Base-by-base conservation (phyloP, 2,329 filamentous ascomycete species). In the Alternaria gansuensis region DNA sequence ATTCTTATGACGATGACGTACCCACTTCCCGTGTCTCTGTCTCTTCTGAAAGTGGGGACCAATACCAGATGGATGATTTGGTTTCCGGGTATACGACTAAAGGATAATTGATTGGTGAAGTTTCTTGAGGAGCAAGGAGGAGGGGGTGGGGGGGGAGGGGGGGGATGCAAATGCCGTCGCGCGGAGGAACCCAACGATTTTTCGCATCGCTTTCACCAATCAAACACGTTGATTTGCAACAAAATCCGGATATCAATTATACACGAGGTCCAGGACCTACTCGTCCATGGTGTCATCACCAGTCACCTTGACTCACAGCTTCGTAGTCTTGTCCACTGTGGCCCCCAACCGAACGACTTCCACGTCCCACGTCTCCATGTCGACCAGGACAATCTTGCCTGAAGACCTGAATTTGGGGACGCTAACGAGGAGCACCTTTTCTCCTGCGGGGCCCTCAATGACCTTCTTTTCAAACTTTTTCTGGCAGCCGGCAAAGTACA, bases 401-500 rank as follows among this genome's bases (percentile, higher is more conserved):
- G 90, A 93, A 63, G 90, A 83, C 1, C 85, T 83, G 74, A 98
- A 99, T 23, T 85, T 89, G 0, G 96, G 96, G 37, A 99, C 85
- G 0, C 91, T 84, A n/a, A 99, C 81, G 3, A 98, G 80, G 40
- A 92, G 84, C 8, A 97, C 90, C 17, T 80, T 79, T 75, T 96
- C 90, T 0, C 88, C 89, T 1, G 87, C 82, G 0, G 84, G 82
- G 0, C 89, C 80, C 40, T 88, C 81, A 34, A 96, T 88, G 1
- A 89, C 77, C 29, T 84, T 86, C 3, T 90, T 93, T 51, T 87
- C 88, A 75, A 96, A 96, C 51, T 83, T 82, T 3, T 92, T 89
- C 76, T 97, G 93, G 68, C 90, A 93, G 14, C 93, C 93, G 1
- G 91, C 90, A 75, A 99, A 92, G 80, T 92, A 98, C 31, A 99